Base-by-base conservation (phyloP, 2,329 filamentous ascomycete species). In the Grosmannia huntii region DNA sequence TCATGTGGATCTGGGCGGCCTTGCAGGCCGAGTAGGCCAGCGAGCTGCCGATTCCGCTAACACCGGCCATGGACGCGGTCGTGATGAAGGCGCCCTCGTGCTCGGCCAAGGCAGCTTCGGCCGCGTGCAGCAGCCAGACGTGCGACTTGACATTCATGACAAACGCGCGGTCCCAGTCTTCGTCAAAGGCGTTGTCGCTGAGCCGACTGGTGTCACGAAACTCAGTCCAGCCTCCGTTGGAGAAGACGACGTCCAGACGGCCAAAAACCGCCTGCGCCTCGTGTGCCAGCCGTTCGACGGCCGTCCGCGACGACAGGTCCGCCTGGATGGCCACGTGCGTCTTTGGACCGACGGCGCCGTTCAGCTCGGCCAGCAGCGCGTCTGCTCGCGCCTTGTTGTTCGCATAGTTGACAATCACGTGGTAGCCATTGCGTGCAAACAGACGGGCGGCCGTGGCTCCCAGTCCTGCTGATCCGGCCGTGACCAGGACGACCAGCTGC, bases 161-260 rank as follows among this genome's bases (percentile, higher is more conserved):
- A 64, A 80, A 84, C 61, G 77, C 79, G 6, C 67, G 68, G 63
- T 84, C 81, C 81, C 81, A 84, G 64, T 84, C 80, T 2, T 76
- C 76, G 62, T 84, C 81, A 31, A 72, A 64, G n/a, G 75, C 68
- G 60, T 79, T 80, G 12, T 82, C 78, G 28, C 79, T 73, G 28
- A 83, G 66, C 62, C 76, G 68, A 9, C 61, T 66, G 52, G 80
- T 71, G 55, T 76, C 68, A 14, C 75, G 69, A 19, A 77, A 67
- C 19, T 65, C 66, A 0, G 78, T 79, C 77, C 78, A 82, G 3
- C 79, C 78, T 9, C 86, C 86, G 69, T 94, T 94, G 2, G 85
- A 87, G 65, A 92, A 81, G 52, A 94, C 75, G 48, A 90, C 77
- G 70, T 94, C 88, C n/a, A 94, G 69, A 1, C 84, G 82, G 5